These are phyloP conservation scores for Mrakia blollopis DNA, from an alignment of 768 basidiomycete genomes.

Conservation along the genomic window DNA sequence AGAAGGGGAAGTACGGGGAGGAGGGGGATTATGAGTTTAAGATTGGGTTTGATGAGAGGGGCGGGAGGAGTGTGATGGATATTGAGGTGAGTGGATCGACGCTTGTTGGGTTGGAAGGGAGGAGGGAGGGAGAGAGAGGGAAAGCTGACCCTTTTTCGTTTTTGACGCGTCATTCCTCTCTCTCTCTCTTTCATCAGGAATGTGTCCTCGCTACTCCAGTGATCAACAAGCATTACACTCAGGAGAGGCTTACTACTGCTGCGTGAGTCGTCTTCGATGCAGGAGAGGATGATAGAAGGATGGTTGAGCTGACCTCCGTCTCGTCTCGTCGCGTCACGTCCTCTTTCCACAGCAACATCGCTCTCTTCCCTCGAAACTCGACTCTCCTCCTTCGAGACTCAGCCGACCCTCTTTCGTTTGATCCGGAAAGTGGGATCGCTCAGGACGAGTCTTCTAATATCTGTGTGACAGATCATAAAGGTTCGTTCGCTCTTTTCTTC, in stretches of 20 bases:
- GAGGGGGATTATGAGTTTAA: constrained; percentile 56
- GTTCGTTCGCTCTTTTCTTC: background rate
- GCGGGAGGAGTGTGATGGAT: constrained; percentile 69
- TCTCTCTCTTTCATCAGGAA: constrained; percentile 55
- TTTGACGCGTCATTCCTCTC: too few relatives aligned
- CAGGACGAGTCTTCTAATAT: constrained; percentile 52
- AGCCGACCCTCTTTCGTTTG: background rate
- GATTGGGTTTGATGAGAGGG: constrained; percentile 84
- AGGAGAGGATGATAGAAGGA: background rate
- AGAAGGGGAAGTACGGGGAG: background rate
- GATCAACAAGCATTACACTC: constrained; percentile 62
- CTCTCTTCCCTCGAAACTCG: constrained; percentile 76
- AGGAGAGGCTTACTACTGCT: constrained; percentile 49
- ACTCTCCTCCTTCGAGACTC: constrained; percentile 89
- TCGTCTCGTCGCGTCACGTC: background rate
- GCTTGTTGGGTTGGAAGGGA: background rate
- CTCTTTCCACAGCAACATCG: constrained; percentile 58
- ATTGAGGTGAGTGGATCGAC: constrained; percentile 66
- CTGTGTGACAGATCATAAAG: constrained; percentile 78
- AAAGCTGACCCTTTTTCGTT: background rate
- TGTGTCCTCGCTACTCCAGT: constrained; percentile 83
- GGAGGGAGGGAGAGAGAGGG: background rate
- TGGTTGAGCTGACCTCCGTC: background rate
- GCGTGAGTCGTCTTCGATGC: background rate
- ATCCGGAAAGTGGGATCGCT: constrained; percentile 2